Percentiles rank a stretch among this genome's conserved stretches.
Evolutionary conservation across 75 land plant genomes (phyloP).

Genomic region (Pinus taeda): DNA sequence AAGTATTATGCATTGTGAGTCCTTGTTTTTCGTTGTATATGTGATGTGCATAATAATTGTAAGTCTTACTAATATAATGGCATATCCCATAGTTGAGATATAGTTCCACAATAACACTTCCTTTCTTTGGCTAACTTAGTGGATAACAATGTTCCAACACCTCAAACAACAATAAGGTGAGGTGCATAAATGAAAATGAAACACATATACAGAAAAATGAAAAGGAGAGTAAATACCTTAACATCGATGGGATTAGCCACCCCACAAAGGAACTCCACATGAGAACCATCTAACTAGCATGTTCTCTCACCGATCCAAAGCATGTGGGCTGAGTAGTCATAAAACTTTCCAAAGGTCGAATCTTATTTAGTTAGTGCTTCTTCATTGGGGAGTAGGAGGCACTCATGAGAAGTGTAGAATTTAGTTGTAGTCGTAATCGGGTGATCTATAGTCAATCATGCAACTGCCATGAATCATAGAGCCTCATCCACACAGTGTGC

Average conservation of each 20-base stretch:
- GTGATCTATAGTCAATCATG: constrained; percentile 38
- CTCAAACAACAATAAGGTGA: too few relatives aligned
- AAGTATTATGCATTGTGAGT: too few relatives aligned
- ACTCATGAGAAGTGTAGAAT: constrained; percentile 48
- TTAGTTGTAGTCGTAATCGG: constrained; percentile 25
- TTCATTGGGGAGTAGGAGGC: constrained; percentile 51
- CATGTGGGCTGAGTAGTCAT: constrained; percentile 42
- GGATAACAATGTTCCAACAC: too few relatives aligned
- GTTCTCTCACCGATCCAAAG: constrained; percentile 61
- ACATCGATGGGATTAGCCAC: constrained; percentile 63
- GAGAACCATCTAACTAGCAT: constrained; percentile 67
- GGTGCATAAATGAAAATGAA: too few relatives aligned
- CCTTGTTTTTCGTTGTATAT: too few relatives aligned
- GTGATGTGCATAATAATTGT: too few relatives aligned
- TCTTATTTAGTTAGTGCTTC: constrained; percentile 45
- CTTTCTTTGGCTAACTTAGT: too few relatives aligned
- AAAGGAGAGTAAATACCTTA: constrained; percentile 26
- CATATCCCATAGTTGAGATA: too few relatives aligned
- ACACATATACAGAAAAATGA: too few relatives aligned
- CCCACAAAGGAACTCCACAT: constrained; percentile 62
- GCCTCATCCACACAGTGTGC: constrained; percentile 70
- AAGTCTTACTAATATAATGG: too few relatives aligned
- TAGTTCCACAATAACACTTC: too few relatives aligned
- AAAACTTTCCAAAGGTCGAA: constrained; percentile 36
- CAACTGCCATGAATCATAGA: constrained; percentile 63